Percentiles rank a stretch among this genome's conserved stretches.
phyloP scores from a whole-genome alignment of 495 filamentous ascomycete species.

The Staphylotrichum longicolle region DNA sequence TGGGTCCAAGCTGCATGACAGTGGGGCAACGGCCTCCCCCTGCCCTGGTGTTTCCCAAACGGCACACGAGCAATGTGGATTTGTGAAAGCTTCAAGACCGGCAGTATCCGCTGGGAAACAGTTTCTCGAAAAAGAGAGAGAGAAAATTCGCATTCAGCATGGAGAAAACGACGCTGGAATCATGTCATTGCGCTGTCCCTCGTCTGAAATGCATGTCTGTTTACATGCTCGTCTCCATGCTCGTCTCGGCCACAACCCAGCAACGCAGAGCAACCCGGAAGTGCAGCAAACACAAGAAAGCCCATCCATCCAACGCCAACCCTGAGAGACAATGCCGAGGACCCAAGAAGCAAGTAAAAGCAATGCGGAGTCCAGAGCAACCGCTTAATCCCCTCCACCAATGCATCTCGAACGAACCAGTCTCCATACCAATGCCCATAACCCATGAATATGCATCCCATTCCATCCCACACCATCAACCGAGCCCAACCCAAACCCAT shows the following conservation, averaged over 20 bases:
- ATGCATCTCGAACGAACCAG: neutral
- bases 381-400: neutral
- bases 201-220: no score
- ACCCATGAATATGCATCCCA: neutral
- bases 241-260: neutral
- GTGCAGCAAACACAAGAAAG: neutral
- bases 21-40: neutral
- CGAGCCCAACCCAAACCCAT: neutral
- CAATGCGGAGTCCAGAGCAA: neutral
- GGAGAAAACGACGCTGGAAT: no score
- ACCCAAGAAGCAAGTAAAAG: neutral
- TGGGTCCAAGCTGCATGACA: constrained; percentile 1
- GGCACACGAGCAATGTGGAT: no score
- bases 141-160: neutral
- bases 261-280: neutral
- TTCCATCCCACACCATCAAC: neutral
- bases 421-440: neutral
- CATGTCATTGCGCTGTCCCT: no score
- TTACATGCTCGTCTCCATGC: no score
- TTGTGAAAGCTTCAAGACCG: constrained; percentile 1
- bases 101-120: constrained; percentile 1
- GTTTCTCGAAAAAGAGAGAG: no score
- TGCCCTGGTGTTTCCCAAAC: neutral
- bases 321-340: no score
- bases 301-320: neutral